Conservation (phyloP, 2,329 filamentous ascomycete species). For the Microcyclospora pomicola region DNA sequence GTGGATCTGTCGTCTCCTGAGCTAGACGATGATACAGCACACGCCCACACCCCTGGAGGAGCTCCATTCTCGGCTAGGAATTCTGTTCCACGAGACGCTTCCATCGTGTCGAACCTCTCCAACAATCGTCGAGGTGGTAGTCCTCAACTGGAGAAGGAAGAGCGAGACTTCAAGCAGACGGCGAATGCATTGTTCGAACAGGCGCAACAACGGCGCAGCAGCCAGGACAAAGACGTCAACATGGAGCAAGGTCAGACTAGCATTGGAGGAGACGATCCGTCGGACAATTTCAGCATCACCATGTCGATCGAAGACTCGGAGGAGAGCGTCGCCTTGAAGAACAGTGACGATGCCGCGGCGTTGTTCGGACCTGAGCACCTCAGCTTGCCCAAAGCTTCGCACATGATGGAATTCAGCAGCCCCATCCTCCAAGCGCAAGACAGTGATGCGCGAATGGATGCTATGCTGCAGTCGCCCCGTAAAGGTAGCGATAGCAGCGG, state of each 20-base stretch:
- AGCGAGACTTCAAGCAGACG: conserved; percentile 93
- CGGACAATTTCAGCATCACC: conserved; percentile 15
- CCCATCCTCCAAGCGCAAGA: conserved; percentile 29
- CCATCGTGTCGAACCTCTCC: conserved; percentile 30
- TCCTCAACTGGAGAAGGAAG: conserved; percentile 82
- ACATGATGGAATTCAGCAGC: conserved; percentile 31
- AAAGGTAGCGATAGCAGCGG: neutral
- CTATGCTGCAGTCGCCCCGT: neutral
- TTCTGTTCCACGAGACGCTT: conserved; percentile 25
- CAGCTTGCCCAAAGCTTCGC: conserved; percentile 31
- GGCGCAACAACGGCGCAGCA: conserved; percentile 29
- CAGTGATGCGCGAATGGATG: neutral
- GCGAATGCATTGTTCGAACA: conserved; percentile 65
- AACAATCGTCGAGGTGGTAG: conserved; percentile 62
- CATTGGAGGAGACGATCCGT: conserved; percentile 17
- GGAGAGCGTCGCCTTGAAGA: conserved; percentile 36
- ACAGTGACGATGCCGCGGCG: conserved; percentile 35
- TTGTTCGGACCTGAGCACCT: conserved; percentile 33
- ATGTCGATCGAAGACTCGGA: conserved; percentile 31
- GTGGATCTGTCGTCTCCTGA: conserved; percentile 80
- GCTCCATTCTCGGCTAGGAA: conserved; percentile 45
- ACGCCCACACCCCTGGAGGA: conserved; percentile 46
- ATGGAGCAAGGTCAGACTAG: conserved; percentile 20
- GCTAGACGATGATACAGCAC: conserved; percentile 55
- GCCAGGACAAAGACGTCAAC: conserved; percentile 26